Base-by-base conservation (phyloP, 768 basidiomycete genomes). In the Cyathus striatus region DNA sequence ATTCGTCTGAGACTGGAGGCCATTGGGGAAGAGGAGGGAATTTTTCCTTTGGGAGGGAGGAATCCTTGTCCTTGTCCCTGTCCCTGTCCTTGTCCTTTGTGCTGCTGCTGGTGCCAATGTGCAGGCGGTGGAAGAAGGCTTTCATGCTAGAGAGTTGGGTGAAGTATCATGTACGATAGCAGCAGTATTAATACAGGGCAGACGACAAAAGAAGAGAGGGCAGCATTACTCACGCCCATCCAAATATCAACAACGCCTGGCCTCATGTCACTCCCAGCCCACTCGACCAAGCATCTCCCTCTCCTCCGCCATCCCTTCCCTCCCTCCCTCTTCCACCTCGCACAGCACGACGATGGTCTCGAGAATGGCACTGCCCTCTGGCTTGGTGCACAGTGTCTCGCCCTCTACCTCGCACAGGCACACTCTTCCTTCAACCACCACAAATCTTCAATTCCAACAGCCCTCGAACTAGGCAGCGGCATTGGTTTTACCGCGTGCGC, bases 281-380 rank as follows among this genome's bases (percentile, higher is more conserved):
- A 84, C 57, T 54, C 63, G 40, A 86, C 86, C 42, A 88, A 87
- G 64, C 78, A 86, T 46, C 27, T 79, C 18, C 58, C 66, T 17
- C 42, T 63, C 25, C 75, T 87, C 43, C n/a, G 38, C 5, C 72
- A 74, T 54, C 57, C 68, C n/a, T 76, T 66, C 48, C 51, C 36
- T 9, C 40, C 42, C 16, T 46, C 50, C 41, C 36, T 52, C 13
- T 82, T 86, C 49, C 45, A 51, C 17, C 72, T 88, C 40, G n/a
- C 57, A 2, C 85, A 87, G 64, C 66, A 57, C 34, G 67, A 78
- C 58, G 72, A 86, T 53, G 81, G 84, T 32, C 53, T 61, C 13
- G 78, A 82, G 20, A 91, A 86, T 46, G 90, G 90, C 14, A 90
- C 88, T 2, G 78, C 86, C 2, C 78, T 92, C 40, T 92, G 90